Evolutionary conservation across 2,329 filamentous ascomycete species (phyloP), one percentile per base, ranked within the genome.

Genomic region (Monilinia laxa): DNA sequence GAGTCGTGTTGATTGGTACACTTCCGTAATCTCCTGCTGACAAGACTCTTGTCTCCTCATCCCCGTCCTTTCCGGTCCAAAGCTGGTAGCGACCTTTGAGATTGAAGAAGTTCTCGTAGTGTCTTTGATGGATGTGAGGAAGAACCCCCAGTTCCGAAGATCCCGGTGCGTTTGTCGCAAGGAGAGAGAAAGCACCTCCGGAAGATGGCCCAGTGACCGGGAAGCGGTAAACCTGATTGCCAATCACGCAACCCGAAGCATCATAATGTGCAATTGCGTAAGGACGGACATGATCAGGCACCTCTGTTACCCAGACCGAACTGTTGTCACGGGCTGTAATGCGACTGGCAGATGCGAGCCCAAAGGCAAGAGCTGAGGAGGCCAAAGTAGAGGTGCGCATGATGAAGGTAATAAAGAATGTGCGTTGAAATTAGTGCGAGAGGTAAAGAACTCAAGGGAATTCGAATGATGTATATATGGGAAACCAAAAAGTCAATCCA

Each of bases 21-120:
- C 79, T 79, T 49, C 80, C 81, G 67, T 80, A 82, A 68, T 83
- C 81, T 1, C 81, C 80, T 11, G 76, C 74, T 0, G 75, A 77
- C n/a, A 83, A 71, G 3, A 82, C 69, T 23, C 80, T 77, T 7
- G 76, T 76, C 64, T 79, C 75, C 55, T 77, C 74, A 5, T 68
- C 68, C 11, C 74, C 71, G 31, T 72, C 71, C 23, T 72, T 71
- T 18, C 67, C 68, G 2, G 80, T 76, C 81, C 80, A 83, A 14
- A 82, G 77, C 69, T 82, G 79, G 68, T 80, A 78, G 11, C 79
- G 77, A 20, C 81, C 80, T 71, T 79, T 82, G 72, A 63, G 51
- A 31, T 54, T 63, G 35, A 63, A 63, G 23, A 82, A 82, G 74
- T 81, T 82, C 72, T 82, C 80, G 66, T 81, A 81, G 67, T 81